Base-by-base conservation (phyloP, 1,284 basidiomycete genomes). In the Pseudozyma sp. region DNA sequence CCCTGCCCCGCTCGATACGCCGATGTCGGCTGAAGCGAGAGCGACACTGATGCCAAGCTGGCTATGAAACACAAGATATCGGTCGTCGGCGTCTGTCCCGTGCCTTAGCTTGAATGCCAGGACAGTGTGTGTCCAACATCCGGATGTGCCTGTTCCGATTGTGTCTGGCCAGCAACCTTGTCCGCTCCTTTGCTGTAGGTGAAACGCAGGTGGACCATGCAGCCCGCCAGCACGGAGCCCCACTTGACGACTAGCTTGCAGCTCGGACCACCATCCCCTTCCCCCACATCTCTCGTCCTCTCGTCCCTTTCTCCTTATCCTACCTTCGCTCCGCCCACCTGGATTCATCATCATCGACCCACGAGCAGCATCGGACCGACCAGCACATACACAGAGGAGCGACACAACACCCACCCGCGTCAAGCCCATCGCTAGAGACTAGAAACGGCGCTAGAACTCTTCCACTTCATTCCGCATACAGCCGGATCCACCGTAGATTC, bases 401-500 rank as follows among this genome's bases (percentile, higher is more conserved):
- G 24, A 24, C 24, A 24, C 24, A 24, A 24, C 24, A 24, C 24
- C 24, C 24, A 24, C 24, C 24, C 24, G 24, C 24, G 24, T 24
- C 24, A 24, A 24, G 24, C 24, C 8, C 35, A n/a, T 24, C 29
- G 19, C 50, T 6, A 49, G 31, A 19, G 24, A 44, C 33, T 29
- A 39, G 31, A 19, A 40, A 14, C 37, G 35, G 5, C 37, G 14
- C 48, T 44, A 47, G 49, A 44, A 48, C 33, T 19, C 33, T 56
- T 24, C 24, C 49, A 35, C 39, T 60, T 60, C 64, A 60, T 59
- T 48, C 54, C 37, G 63, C 40, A 48, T 56, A 52, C 43, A 51
- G 42, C 43, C 16, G 24, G 24, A 24, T 24, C 24, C 24, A 24
- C 24, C 24, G 24, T 24, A 24, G 24, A 24, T 24, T 24, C 24